Base-by-base conservation (phyloP, 352 stramenopile genomes). In the Globisporangium megalacanthum region DNA sequence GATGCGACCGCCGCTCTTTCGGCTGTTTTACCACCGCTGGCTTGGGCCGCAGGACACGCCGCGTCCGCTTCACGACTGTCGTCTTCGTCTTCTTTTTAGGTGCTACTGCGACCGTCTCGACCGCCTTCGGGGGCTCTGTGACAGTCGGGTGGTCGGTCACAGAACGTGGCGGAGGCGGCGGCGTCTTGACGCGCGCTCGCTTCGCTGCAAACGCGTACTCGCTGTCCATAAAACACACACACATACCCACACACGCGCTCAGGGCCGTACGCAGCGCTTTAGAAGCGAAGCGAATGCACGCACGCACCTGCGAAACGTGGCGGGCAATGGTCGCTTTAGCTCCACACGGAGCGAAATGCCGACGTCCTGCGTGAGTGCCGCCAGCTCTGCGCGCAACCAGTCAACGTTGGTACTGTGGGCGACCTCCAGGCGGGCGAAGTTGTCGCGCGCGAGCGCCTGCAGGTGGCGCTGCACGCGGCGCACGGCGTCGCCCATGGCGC, bases 401-500 rank as follows among this genome's bases (percentile, higher is more conserved):
- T 60, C 62, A 11, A 86, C 56, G 41, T 83, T 82, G 46, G 35
- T 35, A 33, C 60, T 70, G 36, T 88, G 75, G 9, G 59, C 42
- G 41, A 74, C 58, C 55, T 91, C 78, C 51, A 89, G 47, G 41
- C 48, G 62, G 31, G 56, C 54, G 62, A 79, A 85, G 54, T 87
- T 68, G 14, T 83, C 78, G 37, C 70, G 76, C 52, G 75, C 75
- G 20, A 86, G 56, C 33, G 68, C 62, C 55, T 80, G 76, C 47
- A 91, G 62, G 37, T 79, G 75, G 51, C 70, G 60, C 55, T 75
- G 77, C 56, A 88, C 73, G 64, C 73, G 77, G 58, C 79, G 66
- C 61, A 89, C 78, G 55, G 76, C 78, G 60, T 91, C 81, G 37
- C 78, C 68, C 78, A 91, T 89, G 42, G 15, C 19, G 42, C 17